These are phyloP conservation scores for Blastobotrys americana DNA, from an alignment of 805 yeast species.

Conservation along the genomic window DNA sequence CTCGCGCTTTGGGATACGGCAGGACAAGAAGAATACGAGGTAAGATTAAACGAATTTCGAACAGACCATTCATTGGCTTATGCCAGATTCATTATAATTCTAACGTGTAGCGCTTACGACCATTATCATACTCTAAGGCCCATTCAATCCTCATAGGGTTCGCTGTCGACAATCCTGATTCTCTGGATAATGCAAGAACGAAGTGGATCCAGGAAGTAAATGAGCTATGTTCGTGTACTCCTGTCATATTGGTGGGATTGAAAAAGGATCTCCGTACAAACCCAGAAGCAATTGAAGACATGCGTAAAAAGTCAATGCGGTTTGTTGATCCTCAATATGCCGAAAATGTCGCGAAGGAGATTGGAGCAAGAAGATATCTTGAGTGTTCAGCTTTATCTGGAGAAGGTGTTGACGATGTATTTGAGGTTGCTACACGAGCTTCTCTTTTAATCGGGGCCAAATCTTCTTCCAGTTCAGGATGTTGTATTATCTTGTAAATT, in stretches of 20 bases:
- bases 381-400: constrained; percentile 92
- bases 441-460: constrained; percentile 43
- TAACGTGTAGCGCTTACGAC: constrained; percentile 54
- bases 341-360: constrained; percentile 60
- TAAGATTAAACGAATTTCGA: constrained; percentile 14
- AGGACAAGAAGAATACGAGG: constrained; percentile 91
- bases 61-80: background rate
- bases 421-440: constrained; percentile 84
- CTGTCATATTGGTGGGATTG: constrained; percentile 72
- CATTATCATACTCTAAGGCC: constrained; percentile 80
- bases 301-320: constrained; percentile 43
- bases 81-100: background rate
- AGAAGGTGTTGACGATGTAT: constrained; percentile 90
- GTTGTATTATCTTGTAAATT: constrained; percentile 21
- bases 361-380: constrained; percentile 76
- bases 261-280: constrained; percentile 68
- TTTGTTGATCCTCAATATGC: constrained; percentile 45
- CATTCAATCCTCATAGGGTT: constrained; percentile 81
- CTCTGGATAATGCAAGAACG: constrained; percentile 68
- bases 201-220: constrained; percentile 86
- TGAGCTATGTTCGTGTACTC: constrained; percentile 73
- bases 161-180: constrained; percentile 78
- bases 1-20: constrained; percentile 94
- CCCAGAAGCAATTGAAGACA: constrained; percentile 30
- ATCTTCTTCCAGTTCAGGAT: constrained; percentile 10